A percentile compares a stretch with the other conserved stretches of the same genome.
Conservation (phyloP, 495 filamentous ascomycete genomes). For the Penicillium argentinense region DNA sequence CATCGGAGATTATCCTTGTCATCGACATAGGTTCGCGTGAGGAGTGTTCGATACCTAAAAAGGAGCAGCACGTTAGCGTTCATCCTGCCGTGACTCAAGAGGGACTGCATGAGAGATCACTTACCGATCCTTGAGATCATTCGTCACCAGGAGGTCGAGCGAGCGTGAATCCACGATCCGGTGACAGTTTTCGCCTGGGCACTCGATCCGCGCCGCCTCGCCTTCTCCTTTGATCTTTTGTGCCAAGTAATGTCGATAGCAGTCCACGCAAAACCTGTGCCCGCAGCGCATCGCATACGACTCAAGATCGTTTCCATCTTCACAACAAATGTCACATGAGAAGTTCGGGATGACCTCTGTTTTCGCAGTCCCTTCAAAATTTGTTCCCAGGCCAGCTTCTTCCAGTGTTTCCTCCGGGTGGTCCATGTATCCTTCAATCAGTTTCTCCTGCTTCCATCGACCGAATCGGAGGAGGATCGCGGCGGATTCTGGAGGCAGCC, state of each 20-base stretch:
- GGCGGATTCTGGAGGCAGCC: conserved; percentile 79
- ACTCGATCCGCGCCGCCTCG: conserved; percentile 91
- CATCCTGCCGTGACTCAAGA: neutral
- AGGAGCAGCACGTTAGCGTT: neutral
- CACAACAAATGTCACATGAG: conserved; percentile 93
- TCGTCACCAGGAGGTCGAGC: conserved; percentile 75
- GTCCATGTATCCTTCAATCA: conserved; percentile 97
- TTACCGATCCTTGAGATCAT: conserved; percentile 68
- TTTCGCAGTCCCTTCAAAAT: conserved; percentile 58
- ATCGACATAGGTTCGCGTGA: conserved; percentile 94
- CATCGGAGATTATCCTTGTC: conserved; percentile 93
- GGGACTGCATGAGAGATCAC: neutral
- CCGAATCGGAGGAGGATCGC: conserved; percentile 87
- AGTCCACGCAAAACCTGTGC: conserved; percentile 92
- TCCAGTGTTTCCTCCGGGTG: conserved; percentile 73
- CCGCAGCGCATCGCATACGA: conserved; percentile 95
- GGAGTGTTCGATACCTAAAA: conserved; percentile 73
- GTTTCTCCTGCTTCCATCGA: conserved; percentile 91
- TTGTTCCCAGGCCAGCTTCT: conserved; percentile 75
- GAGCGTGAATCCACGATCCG: conserved; percentile 90
- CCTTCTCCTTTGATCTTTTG: conserved; percentile 95
- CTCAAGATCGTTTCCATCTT: conserved; percentile 75
- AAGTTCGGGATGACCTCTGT: conserved; percentile 74
- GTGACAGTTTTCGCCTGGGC: conserved; percentile 82
- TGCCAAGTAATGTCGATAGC: conserved; percentile 84